These are phyloP conservation scores for Sporothrix humicola DNA, from an alignment of 2,329 filamentous ascomycete species.

Conservation along the genomic window DNA sequence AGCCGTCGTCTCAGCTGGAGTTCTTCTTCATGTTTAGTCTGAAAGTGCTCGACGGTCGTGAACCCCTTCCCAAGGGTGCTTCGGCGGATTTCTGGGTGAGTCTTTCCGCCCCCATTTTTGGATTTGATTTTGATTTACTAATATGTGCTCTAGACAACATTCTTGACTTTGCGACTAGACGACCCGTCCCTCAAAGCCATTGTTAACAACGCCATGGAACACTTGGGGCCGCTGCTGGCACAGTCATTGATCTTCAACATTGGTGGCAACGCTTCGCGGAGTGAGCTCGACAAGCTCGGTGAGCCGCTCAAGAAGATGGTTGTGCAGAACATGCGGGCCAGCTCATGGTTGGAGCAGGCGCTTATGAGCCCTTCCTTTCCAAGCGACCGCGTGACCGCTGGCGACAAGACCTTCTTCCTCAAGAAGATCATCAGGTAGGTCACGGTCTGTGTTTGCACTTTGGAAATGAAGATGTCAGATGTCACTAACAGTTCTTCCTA, in stretches of 20 bases:
- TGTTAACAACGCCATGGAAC: constrained; percentile 58
- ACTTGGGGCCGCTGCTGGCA: constrained; percentile 66
- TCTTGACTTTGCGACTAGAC: constrained; percentile 56
- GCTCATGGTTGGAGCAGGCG: constrained; percentile 67
- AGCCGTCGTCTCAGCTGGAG: constrained; percentile 63
- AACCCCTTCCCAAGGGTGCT: constrained; percentile 76
- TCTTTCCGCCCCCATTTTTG: background rate
- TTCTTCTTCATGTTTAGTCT: constrained; percentile 75
- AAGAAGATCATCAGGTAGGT: constrained; percentile 67
- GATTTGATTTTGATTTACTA: background rate
- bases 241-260: constrained; percentile 68
- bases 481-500: constrained; percentile 41
- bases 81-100: constrained; percentile 77
- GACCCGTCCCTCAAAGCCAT: constrained; percentile 51
- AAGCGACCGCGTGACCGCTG: constrained; percentile 61
- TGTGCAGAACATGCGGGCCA: constrained; percentile 59
- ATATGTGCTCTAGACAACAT: constrained; percentile 52
- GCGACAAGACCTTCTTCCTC: constrained; percentile 68
- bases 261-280: constrained; percentile 70
- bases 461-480: too few relatives aligned
- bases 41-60: constrained; percentile 70
- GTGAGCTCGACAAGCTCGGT: constrained; percentile 72
- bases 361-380: constrained; percentile 62
- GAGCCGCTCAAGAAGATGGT: constrained; percentile 75
- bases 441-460: too few relatives aligned